Percentiles rank a stretch among this genome's conserved stretches.
phyloP scores from a whole-genome alignment of 2,329 filamentous ascomycete species.

The Ambrosiella cleistominuta region DNA sequence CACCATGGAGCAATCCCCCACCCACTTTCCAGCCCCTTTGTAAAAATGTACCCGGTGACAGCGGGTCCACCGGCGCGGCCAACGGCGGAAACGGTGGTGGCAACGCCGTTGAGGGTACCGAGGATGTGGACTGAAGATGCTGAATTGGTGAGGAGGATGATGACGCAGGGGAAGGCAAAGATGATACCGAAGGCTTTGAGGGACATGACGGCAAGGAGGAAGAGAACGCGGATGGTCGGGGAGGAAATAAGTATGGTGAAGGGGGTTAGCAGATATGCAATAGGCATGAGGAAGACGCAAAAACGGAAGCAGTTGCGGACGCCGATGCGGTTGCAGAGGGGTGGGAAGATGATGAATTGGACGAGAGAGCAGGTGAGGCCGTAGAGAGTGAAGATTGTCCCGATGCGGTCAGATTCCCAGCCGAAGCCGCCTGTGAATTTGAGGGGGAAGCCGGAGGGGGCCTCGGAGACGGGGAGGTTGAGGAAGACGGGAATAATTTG shows the following conservation, averaged over 20 bases:
- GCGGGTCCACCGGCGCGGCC: slow-evolving; percentile 68
- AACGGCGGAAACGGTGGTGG: slow-evolving; percentile 64
- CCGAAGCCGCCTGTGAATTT: slow-evolving; percentile 75
- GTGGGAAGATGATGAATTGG: slow-evolving; percentile 75
- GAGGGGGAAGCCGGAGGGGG: slow-evolving; percentile 49
- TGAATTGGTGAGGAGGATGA: slow-evolving; percentile 80
- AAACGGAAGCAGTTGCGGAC: slow-evolving; percentile 54
- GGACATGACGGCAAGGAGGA: slow-evolving; percentile 51
- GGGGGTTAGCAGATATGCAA: slow-evolving; percentile 66
- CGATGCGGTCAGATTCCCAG: slow-evolving; percentile 53
- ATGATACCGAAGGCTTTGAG: slow-evolving; percentile 60
- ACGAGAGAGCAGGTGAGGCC: slow-evolving; percentile 62
- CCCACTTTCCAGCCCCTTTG: slow-evolving; percentile 54
- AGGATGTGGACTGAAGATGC: slow-evolving; percentile 58
- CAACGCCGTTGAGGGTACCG: slow-evolving; percentile 80
- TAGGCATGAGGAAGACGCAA: slow-evolving; percentile 49
- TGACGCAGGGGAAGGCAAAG: slow-evolving; percentile 75
- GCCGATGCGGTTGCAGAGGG: slow-evolving; percentile 53
- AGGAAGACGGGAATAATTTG: slow-evolving; percentile 80
- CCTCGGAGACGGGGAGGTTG: slow-evolving; percentile 49
- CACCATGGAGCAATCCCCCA: slow-evolving; percentile 72
- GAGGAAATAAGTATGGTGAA: slow-evolving; percentile 51
- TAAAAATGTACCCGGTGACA: slow-evolving; percentile 53
- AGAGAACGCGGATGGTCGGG: slow-evolving; percentile 32
- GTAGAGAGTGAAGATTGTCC: slow-evolving; percentile 69